These are phyloP conservation scores for Aspergillus sp. DNA, from an alignment of 2,329 filamentous ascomycete genomes.

Conservation along the genomic window DNA sequence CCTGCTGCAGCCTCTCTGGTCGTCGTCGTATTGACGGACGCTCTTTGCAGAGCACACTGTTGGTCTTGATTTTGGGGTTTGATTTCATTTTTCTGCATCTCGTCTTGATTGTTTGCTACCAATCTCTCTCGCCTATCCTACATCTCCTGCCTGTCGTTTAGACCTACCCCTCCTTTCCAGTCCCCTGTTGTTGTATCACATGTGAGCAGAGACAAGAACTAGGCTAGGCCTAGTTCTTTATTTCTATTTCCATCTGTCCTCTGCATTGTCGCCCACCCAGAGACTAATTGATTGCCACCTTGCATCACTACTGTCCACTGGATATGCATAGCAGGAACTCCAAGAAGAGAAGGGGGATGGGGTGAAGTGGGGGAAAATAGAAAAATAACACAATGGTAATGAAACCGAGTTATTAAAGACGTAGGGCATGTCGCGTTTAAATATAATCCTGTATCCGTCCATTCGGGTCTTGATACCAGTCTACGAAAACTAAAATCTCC, in stretches of 20 bases:
- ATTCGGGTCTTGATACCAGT: background rate
- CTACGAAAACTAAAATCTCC: background rate
- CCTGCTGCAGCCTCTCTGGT: slow-evolving; percentile 6
- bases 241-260: slow-evolving; percentile 24
- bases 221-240: too few relatives aligned
- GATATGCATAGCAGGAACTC: slow-evolving; percentile 22
- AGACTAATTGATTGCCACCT: slow-evolving; percentile 19
- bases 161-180: background rate
- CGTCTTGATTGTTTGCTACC: slow-evolving; percentile 1
- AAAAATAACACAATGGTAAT: background rate
- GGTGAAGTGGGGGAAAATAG: background rate
- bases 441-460: slow-evolving; percentile 7
- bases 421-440: background rate
- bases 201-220: background rate
- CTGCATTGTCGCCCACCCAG: slow-evolving; percentile 15
- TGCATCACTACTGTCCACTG: slow-evolving; percentile 25
- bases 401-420: background rate
- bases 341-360: background rate
- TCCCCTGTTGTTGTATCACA: background rate
- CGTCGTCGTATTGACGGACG: background rate
- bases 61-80: background rate
- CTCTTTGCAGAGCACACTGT: slow-evolving; percentile 3
- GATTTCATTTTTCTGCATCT: background rate
- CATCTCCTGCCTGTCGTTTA: background rate
- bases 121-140: background rate